Percentiles rank a stretch among this genome's conserved stretches.
These are phyloP conservation scores for Zygotorulaspora sp. DNA, from an alignment of 805 yeast species.

Conservation along the genomic window DNA sequence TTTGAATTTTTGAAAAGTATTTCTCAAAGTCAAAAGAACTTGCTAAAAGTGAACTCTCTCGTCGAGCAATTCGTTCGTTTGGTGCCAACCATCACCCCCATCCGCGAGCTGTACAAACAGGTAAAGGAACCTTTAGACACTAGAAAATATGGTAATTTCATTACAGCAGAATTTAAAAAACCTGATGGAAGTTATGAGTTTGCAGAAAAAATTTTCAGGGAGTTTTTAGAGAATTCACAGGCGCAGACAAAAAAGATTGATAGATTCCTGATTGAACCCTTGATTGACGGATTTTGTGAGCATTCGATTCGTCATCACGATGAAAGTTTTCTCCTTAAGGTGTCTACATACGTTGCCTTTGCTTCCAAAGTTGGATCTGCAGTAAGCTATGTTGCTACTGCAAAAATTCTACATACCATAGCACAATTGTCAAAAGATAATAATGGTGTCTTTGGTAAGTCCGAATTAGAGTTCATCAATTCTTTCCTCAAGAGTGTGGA, in stretches of 20 bases:
- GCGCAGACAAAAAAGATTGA: slow-evolving; percentile 8
- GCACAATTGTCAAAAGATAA: slow-evolving; percentile 12
- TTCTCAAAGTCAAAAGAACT: slow-evolving; percentile 16
- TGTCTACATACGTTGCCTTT: slow-evolving; percentile 18
- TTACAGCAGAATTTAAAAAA: slow-evolving; percentile 26
- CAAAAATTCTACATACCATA: slow-evolving; percentile 14
- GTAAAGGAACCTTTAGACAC: slow-evolving; percentile 20
- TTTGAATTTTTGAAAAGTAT: slow-evolving; percentile 24
- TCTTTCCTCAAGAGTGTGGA: slow-evolving; percentile 12
- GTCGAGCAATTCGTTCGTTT: slow-evolving; percentile 21
- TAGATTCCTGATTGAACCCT: slow-evolving; percentile 17
- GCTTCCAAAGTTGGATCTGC: slow-evolving; percentile 16
- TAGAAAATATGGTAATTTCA: slow-evolving; percentile 22
- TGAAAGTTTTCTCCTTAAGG: slow-evolving; percentile 15
- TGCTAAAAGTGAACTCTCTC: slow-evolving; percentile 14
- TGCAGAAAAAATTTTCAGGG: slow-evolving; percentile 27
- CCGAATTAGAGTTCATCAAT: slow-evolving; percentile 10
- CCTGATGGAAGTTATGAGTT: slow-evolving; percentile 17
- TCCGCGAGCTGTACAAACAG: slow-evolving; percentile 21
- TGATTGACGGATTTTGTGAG: slow-evolving; percentile 22
- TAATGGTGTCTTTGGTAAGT: slow-evolving; percentile 10
- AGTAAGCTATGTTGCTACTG: slow-evolving; percentile 11
- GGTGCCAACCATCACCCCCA: slow-evolving; percentile 21
- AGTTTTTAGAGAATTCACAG: slow-evolving; percentile 15
- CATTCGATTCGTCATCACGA: slow-evolving; percentile 14